Evolutionary conservation across 192 early-diverging fungal genomes (phyloP).

Genomic region (Umbelopsis ramanniana): DNA sequence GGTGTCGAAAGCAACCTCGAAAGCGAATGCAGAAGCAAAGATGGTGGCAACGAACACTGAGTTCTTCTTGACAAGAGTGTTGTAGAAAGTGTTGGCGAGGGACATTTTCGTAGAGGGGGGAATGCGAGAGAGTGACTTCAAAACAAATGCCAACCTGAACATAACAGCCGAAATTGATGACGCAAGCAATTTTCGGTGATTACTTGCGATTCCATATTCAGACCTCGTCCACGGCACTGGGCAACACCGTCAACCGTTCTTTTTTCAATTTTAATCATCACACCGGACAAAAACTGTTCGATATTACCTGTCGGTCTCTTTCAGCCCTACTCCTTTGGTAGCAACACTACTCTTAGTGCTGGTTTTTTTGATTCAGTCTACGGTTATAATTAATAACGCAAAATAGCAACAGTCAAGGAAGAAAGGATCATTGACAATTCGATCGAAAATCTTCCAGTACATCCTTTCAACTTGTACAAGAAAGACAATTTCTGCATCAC

Average conservation of each 20-base stretch:
- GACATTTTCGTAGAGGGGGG: slow-evolving; percentile 3
- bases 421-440: background rate
- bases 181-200: slow-evolving; percentile 13
- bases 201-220: too few relatives aligned
- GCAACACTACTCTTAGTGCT: background rate
- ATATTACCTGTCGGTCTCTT: background rate
- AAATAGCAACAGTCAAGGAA: background rate
- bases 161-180: background rate
- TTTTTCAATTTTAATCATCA: background rate
- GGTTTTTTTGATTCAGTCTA: background rate
- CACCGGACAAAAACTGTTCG: background rate
- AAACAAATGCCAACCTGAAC: background rate
- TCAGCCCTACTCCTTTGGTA: background rate
- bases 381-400: too few relatives aligned
- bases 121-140: slow-evolving; percentile 4
- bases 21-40: slow-evolving; percentile 71
- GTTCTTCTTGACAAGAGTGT: slow-evolving; percentile 72
- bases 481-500: background rate
- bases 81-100: slow-evolving; percentile 50
- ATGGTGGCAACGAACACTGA: slow-evolving; percentile 71
- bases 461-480: too few relatives aligned
- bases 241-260: background rate
- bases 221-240: too few relatives aligned
- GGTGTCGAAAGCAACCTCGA: slow-evolving; percentile 74
- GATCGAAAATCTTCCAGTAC: too few relatives aligned